Percentiles rank a stretch among this genome's conserved stretches.
phyloP scores from a whole-genome alignment of 768 basidiomycete species.

The Leccinum fibrillosum region DNA sequence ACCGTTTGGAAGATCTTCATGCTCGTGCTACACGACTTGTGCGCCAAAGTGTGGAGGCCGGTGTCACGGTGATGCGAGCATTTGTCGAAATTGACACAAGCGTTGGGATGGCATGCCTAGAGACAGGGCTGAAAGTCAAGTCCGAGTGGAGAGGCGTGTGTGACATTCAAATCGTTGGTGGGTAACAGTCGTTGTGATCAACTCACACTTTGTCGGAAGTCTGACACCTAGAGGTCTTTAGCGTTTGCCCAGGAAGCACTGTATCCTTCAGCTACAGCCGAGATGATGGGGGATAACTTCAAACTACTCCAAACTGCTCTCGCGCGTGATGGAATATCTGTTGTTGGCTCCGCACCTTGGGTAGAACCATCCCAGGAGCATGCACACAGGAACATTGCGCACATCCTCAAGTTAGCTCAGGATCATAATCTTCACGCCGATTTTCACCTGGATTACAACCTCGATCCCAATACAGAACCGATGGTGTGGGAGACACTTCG shows the following conservation, averaged over 20 bases:
- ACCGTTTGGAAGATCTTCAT: slow-evolving; percentile 44
- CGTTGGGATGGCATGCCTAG: slow-evolving; percentile 53
- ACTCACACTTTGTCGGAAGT: neutral
- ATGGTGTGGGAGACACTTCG: slow-evolving; percentile 55
- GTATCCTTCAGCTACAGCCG: slow-evolving; percentile 36
- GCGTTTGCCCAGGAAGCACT: slow-evolving; percentile 64
- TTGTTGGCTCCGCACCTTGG: slow-evolving; percentile 64
- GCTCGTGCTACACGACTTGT: slow-evolving; percentile 52
- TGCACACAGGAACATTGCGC: slow-evolving; percentile 50
- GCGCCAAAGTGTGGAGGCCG: slow-evolving; percentile 53
- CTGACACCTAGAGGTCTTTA: slow-evolving; percentile 18
- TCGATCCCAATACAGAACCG: slow-evolving; percentile 47
- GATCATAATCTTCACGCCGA: slow-evolving; percentile 43
- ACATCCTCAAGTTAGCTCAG: slow-evolving; percentile 48
- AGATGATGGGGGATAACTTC: slow-evolving; percentile 43
- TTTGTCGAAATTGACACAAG: slow-evolving; percentile 61
- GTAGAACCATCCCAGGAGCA: slow-evolving; percentile 50
- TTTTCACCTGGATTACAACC: slow-evolving; percentile 69
- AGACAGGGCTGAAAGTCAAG: slow-evolving; percentile 47
- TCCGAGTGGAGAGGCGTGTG: slow-evolving; percentile 44
- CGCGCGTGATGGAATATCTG: slow-evolving; percentile 39
- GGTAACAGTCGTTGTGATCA: neutral
- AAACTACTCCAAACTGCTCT: slow-evolving; percentile 44
- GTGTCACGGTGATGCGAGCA: slow-evolving; percentile 67
- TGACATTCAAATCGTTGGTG: slow-evolving; percentile 58